A percentile compares a stretch with the other conserved stretches of the same genome.
phyloP scores from a whole-genome alignment of 495 filamentous ascomycete species.

The Aspergillus panamensis region DNA sequence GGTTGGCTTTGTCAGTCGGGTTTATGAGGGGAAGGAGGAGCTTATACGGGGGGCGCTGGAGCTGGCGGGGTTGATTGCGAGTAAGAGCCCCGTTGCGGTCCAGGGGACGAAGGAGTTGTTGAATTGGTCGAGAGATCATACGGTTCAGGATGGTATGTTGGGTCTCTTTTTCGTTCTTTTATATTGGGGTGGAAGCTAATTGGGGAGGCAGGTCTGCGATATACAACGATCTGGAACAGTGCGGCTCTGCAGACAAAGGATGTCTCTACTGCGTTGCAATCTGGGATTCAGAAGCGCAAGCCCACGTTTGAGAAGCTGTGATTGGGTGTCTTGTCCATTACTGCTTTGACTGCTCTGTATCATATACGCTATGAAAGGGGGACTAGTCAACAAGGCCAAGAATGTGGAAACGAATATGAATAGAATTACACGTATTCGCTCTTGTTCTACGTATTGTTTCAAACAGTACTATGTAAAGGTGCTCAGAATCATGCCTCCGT shows the following conservation, averaged over 20 bases:
- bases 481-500: not conserved
- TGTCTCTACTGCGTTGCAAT: constrained; percentile 66
- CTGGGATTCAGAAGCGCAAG: constrained; percentile 73
- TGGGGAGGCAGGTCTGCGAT: constrained; percentile 58
- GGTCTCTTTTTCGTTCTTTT: not conserved
- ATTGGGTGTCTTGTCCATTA: not conserved
- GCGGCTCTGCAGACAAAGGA: constrained; percentile 79
- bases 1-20: constrained; percentile 83
- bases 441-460: not conserved
- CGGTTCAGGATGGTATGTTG: constrained; percentile 67
- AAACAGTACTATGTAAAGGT: too few species aligned
- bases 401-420: not conserved
- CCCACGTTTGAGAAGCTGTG: constrained; percentile 87
- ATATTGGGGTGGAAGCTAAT: constrained; percentile 2
- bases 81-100: constrained; percentile 87
- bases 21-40: constrained; percentile 61
- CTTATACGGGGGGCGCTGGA: constrained; percentile 60
- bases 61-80: constrained; percentile 63
- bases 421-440: not conserved
- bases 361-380: not conserved
- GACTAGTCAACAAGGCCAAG: not conserved
- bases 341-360: not conserved
- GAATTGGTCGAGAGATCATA: constrained; percentile 79
- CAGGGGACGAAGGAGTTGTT: constrained; percentile 91
- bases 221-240: constrained; percentile 84